Evolutionary conservation across 768 basidiomycete species (phyloP).

Genomic region (Leccinum longicurvipes): DNA sequence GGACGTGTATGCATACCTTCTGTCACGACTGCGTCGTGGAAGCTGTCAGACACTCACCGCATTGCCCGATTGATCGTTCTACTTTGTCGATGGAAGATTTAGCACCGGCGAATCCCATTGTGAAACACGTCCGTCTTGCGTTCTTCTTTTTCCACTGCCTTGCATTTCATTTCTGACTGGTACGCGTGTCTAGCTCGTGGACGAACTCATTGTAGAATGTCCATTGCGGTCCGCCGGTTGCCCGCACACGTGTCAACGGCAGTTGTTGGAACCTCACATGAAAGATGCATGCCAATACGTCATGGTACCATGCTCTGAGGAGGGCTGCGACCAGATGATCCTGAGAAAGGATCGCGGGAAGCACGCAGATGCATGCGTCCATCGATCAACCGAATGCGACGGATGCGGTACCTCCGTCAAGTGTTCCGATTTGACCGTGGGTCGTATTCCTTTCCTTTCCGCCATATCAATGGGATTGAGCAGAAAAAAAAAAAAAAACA

Average conservation of each 20-base stretch:
- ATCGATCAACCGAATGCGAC: slow-evolving; percentile 38
- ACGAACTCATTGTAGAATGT: slow-evolving; percentile 77
- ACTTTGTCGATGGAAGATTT: slow-evolving; percentile 59
- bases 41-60: slow-evolving; percentile 62
- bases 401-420: slow-evolving; percentile 35
- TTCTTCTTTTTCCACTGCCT: slow-evolving; percentile 5
- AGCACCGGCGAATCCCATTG: slow-evolving; percentile 64
- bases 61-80: slow-evolving; percentile 85
- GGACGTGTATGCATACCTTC: slow-evolving; percentile 81
- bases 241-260: slow-evolving; percentile 59
- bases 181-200: slow-evolving; percentile 58
- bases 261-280: slow-evolving; percentile 60
- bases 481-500: slow-evolving; percentile 15
- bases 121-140: slow-evolving; percentile 48
- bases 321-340: slow-evolving; percentile 42
- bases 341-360: slow-evolving; percentile 46
- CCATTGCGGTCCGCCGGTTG: slow-evolving; percentile 60
- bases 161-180: slow-evolving; percentile 4
- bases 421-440: slow-evolving; percentile 37
- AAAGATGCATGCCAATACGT: slow-evolving; percentile 58
- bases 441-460: slow-evolving; percentile 13
- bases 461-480: slow-evolving; percentile 1
- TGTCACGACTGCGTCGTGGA: slow-evolving; percentile 77
- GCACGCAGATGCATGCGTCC: slow-evolving; percentile 38
- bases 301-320: slow-evolving; percentile 48